A percentile compares a stretch with the other conserved stretches of the same genome.
Evolutionary conservation across 257 asterid species (phyloP).

Genomic region (Scutellaria baicalensis): DNA sequence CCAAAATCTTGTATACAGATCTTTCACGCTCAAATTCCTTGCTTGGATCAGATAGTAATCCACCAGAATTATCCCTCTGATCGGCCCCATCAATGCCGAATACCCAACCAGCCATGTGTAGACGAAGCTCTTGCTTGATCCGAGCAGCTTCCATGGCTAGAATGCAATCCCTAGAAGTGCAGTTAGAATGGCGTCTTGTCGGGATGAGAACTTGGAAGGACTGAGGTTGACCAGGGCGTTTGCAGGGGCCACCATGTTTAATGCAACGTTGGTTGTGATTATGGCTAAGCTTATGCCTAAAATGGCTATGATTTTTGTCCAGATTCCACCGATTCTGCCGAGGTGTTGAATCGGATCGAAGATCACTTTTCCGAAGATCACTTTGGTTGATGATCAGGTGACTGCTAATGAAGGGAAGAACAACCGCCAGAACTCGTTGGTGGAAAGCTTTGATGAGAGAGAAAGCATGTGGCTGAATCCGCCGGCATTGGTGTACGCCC

Average conservation of each 20-base stretch:
- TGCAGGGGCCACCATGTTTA: conserved; percentile 92
- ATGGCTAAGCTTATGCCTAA: conserved; percentile 71
- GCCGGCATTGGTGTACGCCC: too few species aligned
- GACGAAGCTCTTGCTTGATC: conserved; percentile 81
- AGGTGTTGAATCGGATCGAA: conserved; percentile 70
- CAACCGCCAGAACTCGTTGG: conserved; percentile 61
- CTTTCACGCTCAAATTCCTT: conserved; percentile 31
- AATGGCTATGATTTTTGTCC: conserved; percentile 56
- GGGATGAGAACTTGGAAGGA: conserved; percentile 61
- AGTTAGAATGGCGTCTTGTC: conserved; percentile 59
- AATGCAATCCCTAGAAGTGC: conserved; percentile 72
- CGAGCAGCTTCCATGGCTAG: conserved; percentile 88
- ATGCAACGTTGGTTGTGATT: conserved; percentile 86
- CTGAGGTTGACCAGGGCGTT: conserved; percentile 76
- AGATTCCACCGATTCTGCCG: conserved; percentile 66
- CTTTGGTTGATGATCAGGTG: conserved; percentile 71
- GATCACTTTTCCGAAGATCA: conserved; percentile 67
- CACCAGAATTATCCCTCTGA: conserved; percentile 53
- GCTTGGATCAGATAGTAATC: conserved; percentile 59
- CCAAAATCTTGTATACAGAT: conserved; percentile 62
- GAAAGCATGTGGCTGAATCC: conserved; percentile 74
- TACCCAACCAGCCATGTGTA: conserved; percentile 91
- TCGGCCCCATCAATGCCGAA: conserved; percentile 82
- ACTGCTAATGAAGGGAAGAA: conserved; percentile 87
- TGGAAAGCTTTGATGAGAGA: conserved; percentile 58